phyloP scores from a whole-genome alignment of 495 filamentous ascomycete genomes.

The Penicillium flavigenum region DNA sequence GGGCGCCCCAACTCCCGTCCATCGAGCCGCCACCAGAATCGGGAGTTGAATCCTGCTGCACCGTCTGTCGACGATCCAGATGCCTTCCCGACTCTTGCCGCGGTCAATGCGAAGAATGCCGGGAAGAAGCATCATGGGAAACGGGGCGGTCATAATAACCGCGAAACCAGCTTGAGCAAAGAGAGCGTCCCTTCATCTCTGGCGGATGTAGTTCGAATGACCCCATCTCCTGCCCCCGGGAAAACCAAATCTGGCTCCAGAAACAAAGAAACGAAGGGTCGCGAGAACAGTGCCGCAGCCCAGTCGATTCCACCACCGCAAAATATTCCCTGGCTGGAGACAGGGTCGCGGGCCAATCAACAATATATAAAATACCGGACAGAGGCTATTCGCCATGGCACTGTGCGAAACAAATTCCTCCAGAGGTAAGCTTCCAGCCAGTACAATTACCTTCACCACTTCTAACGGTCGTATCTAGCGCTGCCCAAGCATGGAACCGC shows the following conservation, averaged over 20 bases:
- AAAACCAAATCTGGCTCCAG: slow-evolving; percentile 50
- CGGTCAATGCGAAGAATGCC: slow-evolving; percentile 67
- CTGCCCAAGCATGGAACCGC: slow-evolving; percentile 99
- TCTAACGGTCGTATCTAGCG: slow-evolving; percentile 51
- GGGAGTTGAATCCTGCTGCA: slow-evolving; percentile 62
- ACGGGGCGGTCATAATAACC: slow-evolving; percentile 69
- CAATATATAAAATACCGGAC: slow-evolving; percentile 90
- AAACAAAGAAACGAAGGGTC: slow-evolving; percentile 51
- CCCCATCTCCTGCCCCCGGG: slow-evolving; percentile 67
- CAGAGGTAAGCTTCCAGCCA: slow-evolving; percentile 64
- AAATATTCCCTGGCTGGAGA: slow-evolving; percentile 96
- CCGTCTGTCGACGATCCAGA: slow-evolving; percentile 90
- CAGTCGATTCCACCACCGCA: slow-evolving; percentile 82
- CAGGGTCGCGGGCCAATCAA: slow-evolving; percentile 85
- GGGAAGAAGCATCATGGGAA: slow-evolving; percentile 91
- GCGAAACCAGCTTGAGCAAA: slow-evolving; percentile 50
- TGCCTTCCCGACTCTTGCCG: slow-evolving; percentile 90
- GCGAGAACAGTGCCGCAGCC: slow-evolving; percentile 77
- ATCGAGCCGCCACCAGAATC: slow-evolving; percentile 78
- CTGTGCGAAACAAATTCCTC: slow-evolving; percentile 92
- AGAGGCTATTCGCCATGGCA: slow-evolving; percentile 95
- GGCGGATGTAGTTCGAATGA: slow-evolving; percentile 92
- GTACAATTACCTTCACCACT: slow-evolving; percentile 20
- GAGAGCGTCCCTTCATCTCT: slow-evolving; percentile 76
- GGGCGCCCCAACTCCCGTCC: slow-evolving; percentile 77